Conservation (phyloP, 345 rosid species). For the Theobroma cacao region DNA sequence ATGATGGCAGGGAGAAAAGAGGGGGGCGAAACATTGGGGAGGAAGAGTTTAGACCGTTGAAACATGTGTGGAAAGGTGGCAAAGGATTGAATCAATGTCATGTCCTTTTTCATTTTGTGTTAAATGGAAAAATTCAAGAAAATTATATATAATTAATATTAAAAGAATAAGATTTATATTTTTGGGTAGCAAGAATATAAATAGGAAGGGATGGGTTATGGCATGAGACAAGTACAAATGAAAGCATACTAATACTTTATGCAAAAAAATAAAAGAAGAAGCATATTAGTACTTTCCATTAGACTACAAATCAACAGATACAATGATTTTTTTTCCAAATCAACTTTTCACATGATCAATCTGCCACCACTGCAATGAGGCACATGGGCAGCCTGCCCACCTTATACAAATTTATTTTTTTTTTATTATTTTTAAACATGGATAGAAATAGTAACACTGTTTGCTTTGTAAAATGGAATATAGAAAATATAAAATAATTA, state of each 20-base stretch:
- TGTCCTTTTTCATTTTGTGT: neutral
- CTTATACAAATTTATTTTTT: neutral
- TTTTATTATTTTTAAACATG: no score
- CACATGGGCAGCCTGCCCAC: neutral
- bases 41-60: neutral
- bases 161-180: no score
- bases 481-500: no score
- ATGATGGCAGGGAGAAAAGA: constrained; percentile 68
- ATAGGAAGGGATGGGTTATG: no score
- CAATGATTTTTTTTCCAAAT: neutral
- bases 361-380: neutral
- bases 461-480: no score
- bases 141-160: no score
- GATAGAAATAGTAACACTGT: no score
- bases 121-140: neutral
- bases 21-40: constrained; percentile 41
- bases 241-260: neutral
- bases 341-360: neutral
- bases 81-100: neutral
- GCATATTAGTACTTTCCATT: neutral
- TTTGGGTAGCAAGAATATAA: no score
- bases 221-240: no score
- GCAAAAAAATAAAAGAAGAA: no score
- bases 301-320: neutral
- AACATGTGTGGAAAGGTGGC: neutral